phyloP scores from a whole-genome alignment of 352 stramenopile species.

The Globisporangium paroecandrum region DNA sequence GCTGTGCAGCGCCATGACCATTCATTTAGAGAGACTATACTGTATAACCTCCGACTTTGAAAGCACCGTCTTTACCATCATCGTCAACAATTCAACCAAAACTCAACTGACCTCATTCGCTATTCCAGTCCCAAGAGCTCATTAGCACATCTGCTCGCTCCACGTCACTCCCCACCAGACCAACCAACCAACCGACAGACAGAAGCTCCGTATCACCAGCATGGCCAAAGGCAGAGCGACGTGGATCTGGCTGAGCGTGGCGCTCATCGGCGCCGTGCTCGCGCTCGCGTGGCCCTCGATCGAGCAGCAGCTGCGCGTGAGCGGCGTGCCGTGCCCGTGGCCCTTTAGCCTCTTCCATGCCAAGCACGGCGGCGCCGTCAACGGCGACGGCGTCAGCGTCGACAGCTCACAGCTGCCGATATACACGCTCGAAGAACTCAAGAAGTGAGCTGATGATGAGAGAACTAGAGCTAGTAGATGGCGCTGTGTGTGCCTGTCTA shows the following conservation, averaged over 20 bases:
- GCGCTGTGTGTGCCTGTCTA: background rate
- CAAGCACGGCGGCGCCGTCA: conserved; percentile 14
- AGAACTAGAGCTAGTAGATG: background rate
- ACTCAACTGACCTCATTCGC: background rate
- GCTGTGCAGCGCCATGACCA: too few relatives aligned
- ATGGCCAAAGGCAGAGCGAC: conserved; percentile 34
- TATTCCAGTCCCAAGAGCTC: background rate
- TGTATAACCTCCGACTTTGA: too few relatives aligned
- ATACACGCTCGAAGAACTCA: conserved; percentile 68
- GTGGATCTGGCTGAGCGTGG: conserved; percentile 43
- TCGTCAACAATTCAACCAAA: background rate
- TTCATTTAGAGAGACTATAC: too few relatives aligned
- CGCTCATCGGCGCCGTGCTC: conserved; percentile 49
- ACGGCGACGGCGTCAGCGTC: conserved; percentile 16
- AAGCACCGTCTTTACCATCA: background rate
- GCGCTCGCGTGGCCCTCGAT: conserved; percentile 68
- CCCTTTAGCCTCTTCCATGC: conserved; percentile 50
- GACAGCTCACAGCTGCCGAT: conserved; percentile 27
- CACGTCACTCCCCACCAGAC: background rate
- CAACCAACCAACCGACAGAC: background rate
- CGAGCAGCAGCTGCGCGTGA: conserved; percentile 56
- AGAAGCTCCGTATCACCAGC: background rate
- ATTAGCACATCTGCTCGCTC: background rate
- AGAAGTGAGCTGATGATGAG: conserved; percentile 30
- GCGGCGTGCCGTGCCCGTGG: conserved; percentile 62